Conservation (phyloP, 225 moss, liverwort and hornwort species). For the Lunularia cruciata region DNA sequence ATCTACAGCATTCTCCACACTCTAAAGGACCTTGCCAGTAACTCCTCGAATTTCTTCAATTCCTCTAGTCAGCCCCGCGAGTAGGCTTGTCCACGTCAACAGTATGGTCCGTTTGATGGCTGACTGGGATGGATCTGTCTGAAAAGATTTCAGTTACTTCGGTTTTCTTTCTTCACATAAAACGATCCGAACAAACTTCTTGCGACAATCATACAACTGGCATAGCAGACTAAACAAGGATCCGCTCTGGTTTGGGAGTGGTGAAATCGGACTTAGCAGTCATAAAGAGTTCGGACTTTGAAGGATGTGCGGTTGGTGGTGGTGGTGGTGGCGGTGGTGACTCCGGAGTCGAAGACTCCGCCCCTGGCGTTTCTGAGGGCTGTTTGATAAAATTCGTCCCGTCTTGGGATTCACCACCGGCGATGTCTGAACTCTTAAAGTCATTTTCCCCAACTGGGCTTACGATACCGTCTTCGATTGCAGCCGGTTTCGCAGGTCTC, state of each 20-base stretch:
- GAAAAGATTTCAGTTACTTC: too few species aligned
- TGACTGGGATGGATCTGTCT: too few species aligned
- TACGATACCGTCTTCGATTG: constrained; percentile 5
- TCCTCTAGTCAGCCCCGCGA: too few species aligned
- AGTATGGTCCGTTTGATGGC: too few species aligned
- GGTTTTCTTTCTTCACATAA: too few species aligned
- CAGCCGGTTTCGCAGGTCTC: constrained; percentile 13
- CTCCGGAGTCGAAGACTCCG: not conserved
- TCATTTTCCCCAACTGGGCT: not conserved
- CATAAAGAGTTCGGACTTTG: not conserved
- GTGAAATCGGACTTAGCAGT: not conserved
- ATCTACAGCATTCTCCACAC: not conserved
- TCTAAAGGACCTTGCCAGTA: too few species aligned
- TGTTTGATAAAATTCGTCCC: not conserved
- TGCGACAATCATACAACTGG: too few species aligned
- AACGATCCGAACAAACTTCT: too few species aligned
- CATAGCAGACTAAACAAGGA: too few species aligned
- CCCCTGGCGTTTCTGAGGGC: not conserved
- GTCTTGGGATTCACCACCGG: not conserved
- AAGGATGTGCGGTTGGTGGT: not conserved
- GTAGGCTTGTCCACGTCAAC: too few species aligned
- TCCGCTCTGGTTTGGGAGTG: constrained; percentile 9
- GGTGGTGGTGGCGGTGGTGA: not conserved
- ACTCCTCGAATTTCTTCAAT: too few species aligned
- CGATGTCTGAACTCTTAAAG: constrained; percentile 1